Evolutionary conservation across 2,329 filamentous ascomycete species (phyloP), one percentile per base, ranked within the genome.

Genomic region (Mycocentrospora acerina): DNA sequence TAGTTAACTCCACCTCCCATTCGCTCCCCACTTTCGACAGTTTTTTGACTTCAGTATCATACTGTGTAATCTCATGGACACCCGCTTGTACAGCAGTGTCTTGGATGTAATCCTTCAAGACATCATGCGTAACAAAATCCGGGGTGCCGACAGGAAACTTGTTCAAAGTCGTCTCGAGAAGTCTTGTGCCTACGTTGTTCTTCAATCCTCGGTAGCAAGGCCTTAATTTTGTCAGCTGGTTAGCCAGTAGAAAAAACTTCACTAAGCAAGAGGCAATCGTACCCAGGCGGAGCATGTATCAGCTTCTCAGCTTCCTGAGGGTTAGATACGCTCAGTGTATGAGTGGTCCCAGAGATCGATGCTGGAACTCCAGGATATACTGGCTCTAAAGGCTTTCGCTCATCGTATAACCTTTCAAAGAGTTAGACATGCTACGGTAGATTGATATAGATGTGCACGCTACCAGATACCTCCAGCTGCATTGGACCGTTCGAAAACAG

Each of bases 91-190:
- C 46, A 0, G 82, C 76, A 1, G 82, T 76, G n/a, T 75, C 71
- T 42, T 82, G 77, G 4, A 87, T 76, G 51, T 87, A 87, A 2
- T 75, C 66, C 24, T 76, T 75, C 7, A 86, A 64, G 0, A 76
- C 70, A 12, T 65, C 54, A 42, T 86, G 83, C 2, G 68, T 74
- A 4, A 83, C 77, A 42, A 79, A 79, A 12, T 81, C 77, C 2
- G 75, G 74, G 0, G 81, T 85, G 1, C 76, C 78, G 5, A 73
- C 62, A 0, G 81, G 80, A 77, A 83, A 88, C 5, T 57, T 45
- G 35, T 73, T 72, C 30, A 77, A 60, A 14, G 68, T 74, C 2
- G 73, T 72, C 29, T 72, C 64, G 54, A 80, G 72, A 40, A 78
- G 57, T 4, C 69, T 67, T 2, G 76, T 78, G 5, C 71, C 68